A percentile compares a stretch with the other conserved stretches of the same genome.
Evolutionary conservation across 176 grass and related monocot genomes (phyloP).

Genomic region (Zea luxurians): DNA sequence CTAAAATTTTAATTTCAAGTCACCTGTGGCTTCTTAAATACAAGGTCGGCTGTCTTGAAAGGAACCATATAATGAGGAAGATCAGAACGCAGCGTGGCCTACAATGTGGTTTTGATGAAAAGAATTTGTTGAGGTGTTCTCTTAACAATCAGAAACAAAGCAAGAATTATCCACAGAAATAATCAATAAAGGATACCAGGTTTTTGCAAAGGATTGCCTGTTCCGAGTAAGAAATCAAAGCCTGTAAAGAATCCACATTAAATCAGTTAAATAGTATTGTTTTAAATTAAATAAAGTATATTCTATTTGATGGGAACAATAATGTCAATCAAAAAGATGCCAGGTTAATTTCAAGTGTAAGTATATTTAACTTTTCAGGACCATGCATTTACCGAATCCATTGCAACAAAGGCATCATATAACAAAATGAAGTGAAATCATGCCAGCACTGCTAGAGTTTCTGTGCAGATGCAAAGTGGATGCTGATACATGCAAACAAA

Average conservation of each 20-base stretch:
- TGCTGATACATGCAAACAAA: not conserved
- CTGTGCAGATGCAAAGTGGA: not conserved
- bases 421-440: conserved; percentile 4
- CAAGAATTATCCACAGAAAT: conserved; percentile 8
- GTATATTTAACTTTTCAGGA: not conserved
- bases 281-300: conserved; percentile 22
- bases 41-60: conserved; percentile 62
- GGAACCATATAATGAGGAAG: conserved; percentile 92
- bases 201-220: conserved; percentile 85
- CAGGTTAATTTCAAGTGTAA: not conserved
- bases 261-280: not conserved
- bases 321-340: conserved; percentile 16
- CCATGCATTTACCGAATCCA: not conserved
- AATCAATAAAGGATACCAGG: conserved; percentile 57
- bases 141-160: conserved; percentile 18
- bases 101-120: conserved; percentile 32
- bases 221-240: conserved; percentile 67
- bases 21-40: conserved; percentile 73
- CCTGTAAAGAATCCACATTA: conserved; percentile 53
- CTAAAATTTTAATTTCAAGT: not conserved
- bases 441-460: conserved; percentile 8
- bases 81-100: conserved; percentile 85
- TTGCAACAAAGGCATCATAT: conserved; percentile 18
- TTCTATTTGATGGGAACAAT: conserved; percentile 17
- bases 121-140: conserved; percentile 2